Base-by-base conservation (phyloP, 352 stramenopile genomes). In the Thraustochytrium sp. region DNA sequence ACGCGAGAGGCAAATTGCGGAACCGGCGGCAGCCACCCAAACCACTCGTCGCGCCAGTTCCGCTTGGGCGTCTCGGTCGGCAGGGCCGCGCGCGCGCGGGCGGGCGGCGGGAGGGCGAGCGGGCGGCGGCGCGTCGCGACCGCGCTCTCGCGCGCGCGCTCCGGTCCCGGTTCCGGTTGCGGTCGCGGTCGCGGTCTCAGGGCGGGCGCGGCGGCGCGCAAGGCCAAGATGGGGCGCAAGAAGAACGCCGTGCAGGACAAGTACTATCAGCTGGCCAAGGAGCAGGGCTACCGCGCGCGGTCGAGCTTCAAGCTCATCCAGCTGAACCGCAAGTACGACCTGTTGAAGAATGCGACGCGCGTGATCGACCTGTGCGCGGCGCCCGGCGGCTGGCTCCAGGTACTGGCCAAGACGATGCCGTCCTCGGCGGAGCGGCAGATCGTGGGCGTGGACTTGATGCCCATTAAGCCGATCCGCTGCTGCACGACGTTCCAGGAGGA, bases 301-400 rank as follows among this genome's bases (percentile, higher is more conserved):
- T 98, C 96, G 5, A 97, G 97, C 29, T 99, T 99, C 91, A 99
- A 99, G 92, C 91, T 99, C 46, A 97, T 98, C 87, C 94, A 98
- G 90, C 96, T 99, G 68, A 99, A 99, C 91, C 97, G 98, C 87
- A 98, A 99, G 90, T 99, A 98, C 93, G 92, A 98, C 84, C 96
- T 99, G 59, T 88, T 99, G 31, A 92, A 91, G 55, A 97, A 95
- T 48, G 93, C 96, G 59, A 97, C 97, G 78, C 94, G 98, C 5
- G 96, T 97, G 83, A 96, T 99, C 85, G 97, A 99, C 89, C 90
- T 99, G 21, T 99, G 97, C 88, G 97, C 96, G 0, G 97, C 97
- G 9, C 97, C 97, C 21, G 97, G 97, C 59, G 97, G 97, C 40
- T 99, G 97, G 97, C 98, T 96, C 84, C 94, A 98, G 86, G 92